Base-by-base conservation (phyloP, 768 basidiomycete species). In the Collybia nuda region DNA sequence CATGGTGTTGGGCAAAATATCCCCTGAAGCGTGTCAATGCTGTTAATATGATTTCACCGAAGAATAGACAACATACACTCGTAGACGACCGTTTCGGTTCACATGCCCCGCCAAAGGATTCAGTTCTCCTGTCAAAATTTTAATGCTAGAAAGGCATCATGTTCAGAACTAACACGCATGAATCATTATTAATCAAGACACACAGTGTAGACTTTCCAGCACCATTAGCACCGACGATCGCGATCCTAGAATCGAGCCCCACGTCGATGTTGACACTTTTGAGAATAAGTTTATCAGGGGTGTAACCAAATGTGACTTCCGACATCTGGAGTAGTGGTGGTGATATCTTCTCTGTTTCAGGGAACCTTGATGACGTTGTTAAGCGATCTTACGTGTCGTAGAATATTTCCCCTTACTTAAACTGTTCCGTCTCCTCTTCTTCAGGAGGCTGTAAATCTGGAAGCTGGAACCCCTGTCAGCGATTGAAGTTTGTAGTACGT, bases 331-430 rank as follows among this genome's bases (percentile, higher is more conserved):
- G 75, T 12, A 98, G 69, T 0, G 97, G 97, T 6, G 97, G 95
- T 4, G 97, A 94, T 59, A 98, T 92, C 73, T 98, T 98, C 62
- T 98, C 97, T 6, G 93, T 85, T 52, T 97, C 95, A 1, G 93
- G 93, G 79, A 99, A 91, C 60, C 90, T 92, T 36, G 6, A 22
- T 1, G 32, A 29, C 23, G 28, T 50, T 44, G 24, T 43, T 37
- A 44, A 40, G 38, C 14, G 19, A 11, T 37, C 5, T 24, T 2
- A 14, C 23, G 24, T 8, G n/a, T 12, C 22, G 19, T 40, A 8
- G 17, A 29, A 18, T 19, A 18, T 32, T 14, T 41, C 28, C 6
- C 1, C 72, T 17, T 53, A 90, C 86, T 84, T 95, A 81, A 99
- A 99, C 28, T 79, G 87, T 68, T 98, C 96, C 5, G 82, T 88